Percentiles rank a stretch among this genome's conserved stretches.
phyloP scores from a whole-genome alignment of 1,284 basidiomycete species.

The Pseudozyma thailandica region DNA sequence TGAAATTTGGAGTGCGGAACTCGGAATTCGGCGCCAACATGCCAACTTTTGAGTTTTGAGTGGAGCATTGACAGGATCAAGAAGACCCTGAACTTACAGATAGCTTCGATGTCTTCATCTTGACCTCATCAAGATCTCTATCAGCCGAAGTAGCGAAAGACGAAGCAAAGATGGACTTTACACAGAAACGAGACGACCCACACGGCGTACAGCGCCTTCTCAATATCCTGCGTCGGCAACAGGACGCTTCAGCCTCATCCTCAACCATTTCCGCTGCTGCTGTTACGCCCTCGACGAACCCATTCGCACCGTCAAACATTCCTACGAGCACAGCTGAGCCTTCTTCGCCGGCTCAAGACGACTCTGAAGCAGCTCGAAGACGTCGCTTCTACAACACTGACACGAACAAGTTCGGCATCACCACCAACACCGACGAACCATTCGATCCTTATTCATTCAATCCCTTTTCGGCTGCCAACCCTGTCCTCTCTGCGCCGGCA shows the following conservation, averaged over 20 bases:
- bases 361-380: conserved; percentile 20
- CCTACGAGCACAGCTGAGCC: background rate
- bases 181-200: conserved; percentile 22
- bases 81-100: too few species aligned
- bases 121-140: background rate
- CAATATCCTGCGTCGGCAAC: conserved; percentile 34
- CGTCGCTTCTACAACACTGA: conserved; percentile 24
- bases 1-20: conserved; percentile 5
- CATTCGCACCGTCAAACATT: background rate
- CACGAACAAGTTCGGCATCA: conserved; percentile 11
- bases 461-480: conserved; percentile 15
- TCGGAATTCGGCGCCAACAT: conserved; percentile 10
- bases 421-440: conserved; percentile 2
- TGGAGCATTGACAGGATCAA: background rate
- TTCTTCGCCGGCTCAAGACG: background rate
- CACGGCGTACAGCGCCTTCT: conserved; percentile 47
- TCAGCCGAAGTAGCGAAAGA: background rate
- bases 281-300: background rate
- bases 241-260: conserved; percentile 22
- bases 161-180: conserved; percentile 21
- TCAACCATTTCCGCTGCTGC: conserved; percentile 2
- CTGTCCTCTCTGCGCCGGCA: conserved; percentile 11
- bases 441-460: conserved; percentile 43
- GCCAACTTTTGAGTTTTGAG: background rate
- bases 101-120: background rate